Base-by-base conservation (phyloP, 2,329 filamentous ascomycete genomes). In the Penicillium sp. region DNA sequence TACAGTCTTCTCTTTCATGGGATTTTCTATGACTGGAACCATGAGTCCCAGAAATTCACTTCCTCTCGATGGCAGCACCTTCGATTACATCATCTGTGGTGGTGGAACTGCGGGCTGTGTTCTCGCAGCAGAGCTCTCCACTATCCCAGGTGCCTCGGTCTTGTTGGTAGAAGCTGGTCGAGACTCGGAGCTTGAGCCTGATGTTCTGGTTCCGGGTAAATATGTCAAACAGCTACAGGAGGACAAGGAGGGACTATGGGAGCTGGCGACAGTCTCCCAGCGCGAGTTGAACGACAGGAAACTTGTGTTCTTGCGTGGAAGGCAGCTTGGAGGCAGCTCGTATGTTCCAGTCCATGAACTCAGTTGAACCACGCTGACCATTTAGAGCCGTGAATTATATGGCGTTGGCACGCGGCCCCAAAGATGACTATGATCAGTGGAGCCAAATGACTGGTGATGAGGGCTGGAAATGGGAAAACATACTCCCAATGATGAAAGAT, bases 191-290 rank as follows among this genome's bases (percentile, higher is more conserved):
- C 45, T 54, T 44, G n/a, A 24, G 2, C n/a, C 52, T 1, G 52
- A 54, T 33, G 52, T 54, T 13, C 52, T 54, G 0, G 52, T 54
- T 16, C 52, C 52, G 2, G 52, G 52, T 21, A 54, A 54, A 44
- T 54, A 43, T 48, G 52, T 54, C n/a, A 54, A 54, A 21, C 52
- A 54, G 13, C 45, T 49, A 21, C 52, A 44, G 26, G 45, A 54
- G n/a, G 52, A 54, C 14, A 54, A 49, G 19, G 52, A 48, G 45
- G 52, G 52, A 3, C 26, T 54, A 44, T 54, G 52, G 52, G 45
- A 54, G 19, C 11, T 54, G 45, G 52, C 48, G 13, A 54, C 52
- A 13, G n/a, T 54, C 10, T 35, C 52, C 1, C 52, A 54, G 45
- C 24, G 11, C 9, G 33, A 54, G 21, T 48, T 49, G 22, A 54